phyloP scores from a whole-genome alignment of 805 yeast species.

The Huiozyma sinensis region DNA sequence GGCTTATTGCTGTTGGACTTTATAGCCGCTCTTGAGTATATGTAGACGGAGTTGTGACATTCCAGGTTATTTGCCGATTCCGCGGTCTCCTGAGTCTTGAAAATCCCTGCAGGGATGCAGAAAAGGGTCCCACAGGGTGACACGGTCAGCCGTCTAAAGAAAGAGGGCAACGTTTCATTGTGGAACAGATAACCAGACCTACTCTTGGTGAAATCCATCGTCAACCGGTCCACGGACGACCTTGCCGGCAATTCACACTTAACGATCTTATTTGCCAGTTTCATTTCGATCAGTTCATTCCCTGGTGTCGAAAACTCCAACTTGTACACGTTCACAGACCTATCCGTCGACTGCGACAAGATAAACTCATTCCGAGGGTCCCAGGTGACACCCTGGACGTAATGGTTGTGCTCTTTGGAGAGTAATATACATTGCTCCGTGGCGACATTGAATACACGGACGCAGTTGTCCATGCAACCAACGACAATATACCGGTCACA shows the following conservation, averaged over 20 bases:
- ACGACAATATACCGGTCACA: slow-evolving; percentile 64
- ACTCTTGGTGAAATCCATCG: slow-evolving; percentile 13
- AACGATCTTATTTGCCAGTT: slow-evolving; percentile 33
- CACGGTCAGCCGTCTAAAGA: slow-evolving; percentile 75
- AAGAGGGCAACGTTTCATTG: slow-evolving; percentile 80
- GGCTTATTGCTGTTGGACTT: slow-evolving; percentile 43
- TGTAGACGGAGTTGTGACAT: slow-evolving; percentile 58
- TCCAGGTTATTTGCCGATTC: slow-evolving; percentile 25
- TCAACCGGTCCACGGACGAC: slow-evolving; percentile 3
- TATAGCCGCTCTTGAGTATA: slow-evolving; percentile 64
- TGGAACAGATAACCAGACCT: slow-evolving; percentile 51
- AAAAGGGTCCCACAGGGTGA: slow-evolving; percentile 85
- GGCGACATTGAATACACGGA: slow-evolving; percentile 43
- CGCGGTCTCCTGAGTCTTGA: slow-evolving; percentile 25
- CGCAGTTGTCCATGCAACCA: slow-evolving; percentile 84
- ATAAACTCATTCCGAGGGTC: slow-evolving; percentile 73
- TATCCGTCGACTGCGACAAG: slow-evolving; percentile 85
- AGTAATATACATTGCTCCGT: slow-evolving; percentile 4
- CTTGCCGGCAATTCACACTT: slow-evolving; percentile 46
- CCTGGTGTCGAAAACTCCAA: slow-evolving; percentile 9
- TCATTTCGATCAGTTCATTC: slow-evolving; percentile 11
- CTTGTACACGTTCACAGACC: slow-evolving; percentile 62
- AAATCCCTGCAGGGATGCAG: slow-evolving; percentile 67
- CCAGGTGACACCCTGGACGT: slow-evolving; percentile 95
- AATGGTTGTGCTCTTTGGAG: slow-evolving; percentile 61